Evolutionary conservation across 2,329 filamentous ascomycete genomes (phyloP), one percentile per base, ranked within the genome.

Genomic region (Hypoxylon sp.): DNA sequence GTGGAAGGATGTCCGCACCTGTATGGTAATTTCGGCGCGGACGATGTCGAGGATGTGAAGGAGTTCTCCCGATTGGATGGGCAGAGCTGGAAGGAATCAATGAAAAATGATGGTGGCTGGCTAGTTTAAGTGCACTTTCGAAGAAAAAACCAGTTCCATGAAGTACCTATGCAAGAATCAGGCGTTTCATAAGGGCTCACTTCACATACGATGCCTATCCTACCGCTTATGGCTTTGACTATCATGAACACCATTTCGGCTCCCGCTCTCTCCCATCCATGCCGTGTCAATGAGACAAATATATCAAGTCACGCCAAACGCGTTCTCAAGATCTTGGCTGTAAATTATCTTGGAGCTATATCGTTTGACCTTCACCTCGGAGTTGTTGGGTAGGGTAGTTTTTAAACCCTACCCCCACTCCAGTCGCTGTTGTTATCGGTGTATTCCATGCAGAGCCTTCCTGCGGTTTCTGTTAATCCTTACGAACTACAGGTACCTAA

Each of bases 21-120:
- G 39, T 89, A 89, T 74, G 85, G 84, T 55, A 86, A 87, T 72
- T 83, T 91, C 74, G 87, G 88, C 8, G 80, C 72, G 8, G 80
- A 78, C 2, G 85, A 90, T 63, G 81, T 90, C 10, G 81, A 83
- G 39, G 82, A 81, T 11, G 78, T 81, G 3, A 76, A 81, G 69
- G 81, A 81, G 70, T 87, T 89, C 65, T 75, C 78, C 50, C 83
- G 83, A 60, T 73, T 74, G n/a, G 81, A 79, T 31, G 80, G 73
- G 0, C 76, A 83, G 74, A 81, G 71, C 9, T 90, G 88, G 88
- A 76, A 75, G 9, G 82, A 83, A 14, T 79, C 79, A 8, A 78
- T 88, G 71, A 72, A 73, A 61, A 73, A 81, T 19, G 63, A 80
- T 31, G 58, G 53, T 14, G 72, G 67, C 14, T 87, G 84, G 81